These are phyloP conservation scores for Centrapalus pauciflorus DNA, from an alignment of 129 eudicot genomes.

Conservation along the genomic window DNA sequence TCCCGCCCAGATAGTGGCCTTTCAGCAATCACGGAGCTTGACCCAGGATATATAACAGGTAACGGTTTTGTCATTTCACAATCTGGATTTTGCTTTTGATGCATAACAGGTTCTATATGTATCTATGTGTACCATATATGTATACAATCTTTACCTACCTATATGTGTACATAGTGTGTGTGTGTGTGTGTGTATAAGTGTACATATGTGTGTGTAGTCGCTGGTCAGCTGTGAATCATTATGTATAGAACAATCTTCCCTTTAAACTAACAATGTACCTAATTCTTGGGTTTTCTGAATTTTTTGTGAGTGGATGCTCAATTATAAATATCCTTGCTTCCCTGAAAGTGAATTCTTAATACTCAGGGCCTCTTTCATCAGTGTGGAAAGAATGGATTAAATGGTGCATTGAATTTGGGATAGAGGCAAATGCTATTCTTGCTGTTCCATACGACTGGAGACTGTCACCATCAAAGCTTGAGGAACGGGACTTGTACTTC, in stretches of 20 bases:
- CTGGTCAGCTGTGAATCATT: background rate
- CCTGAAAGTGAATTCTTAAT: constrained; percentile 4
- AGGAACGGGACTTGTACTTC: constrained; percentile 95
- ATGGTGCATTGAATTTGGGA: constrained; percentile 98
- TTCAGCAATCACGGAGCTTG: constrained; percentile 96
- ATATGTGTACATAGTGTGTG: background rate
- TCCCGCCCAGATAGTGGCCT: constrained; percentile 96
- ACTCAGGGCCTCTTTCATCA: constrained; percentile 91
- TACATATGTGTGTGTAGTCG: background rate
- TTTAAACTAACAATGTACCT: background rate
- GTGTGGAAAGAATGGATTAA: constrained; percentile 99
- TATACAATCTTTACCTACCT: background rate
- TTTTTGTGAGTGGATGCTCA: background rate
- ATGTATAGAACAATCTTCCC: background rate
- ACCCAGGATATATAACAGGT: constrained; percentile 96
- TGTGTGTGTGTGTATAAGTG: background rate
- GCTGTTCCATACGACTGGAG: constrained; percentile 99
- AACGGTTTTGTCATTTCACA: background rate
- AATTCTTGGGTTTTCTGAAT: background rate
- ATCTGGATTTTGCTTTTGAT: background rate
- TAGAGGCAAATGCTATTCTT: constrained; percentile 89
- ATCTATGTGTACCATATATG: background rate
- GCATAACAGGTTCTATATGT: background rate
- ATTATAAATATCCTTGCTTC: constrained; percentile 10
- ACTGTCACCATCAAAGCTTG: constrained; percentile 86